phyloP scores from a whole-genome alignment of 768 basidiomycete species.

The Suillus brevipes region DNA sequence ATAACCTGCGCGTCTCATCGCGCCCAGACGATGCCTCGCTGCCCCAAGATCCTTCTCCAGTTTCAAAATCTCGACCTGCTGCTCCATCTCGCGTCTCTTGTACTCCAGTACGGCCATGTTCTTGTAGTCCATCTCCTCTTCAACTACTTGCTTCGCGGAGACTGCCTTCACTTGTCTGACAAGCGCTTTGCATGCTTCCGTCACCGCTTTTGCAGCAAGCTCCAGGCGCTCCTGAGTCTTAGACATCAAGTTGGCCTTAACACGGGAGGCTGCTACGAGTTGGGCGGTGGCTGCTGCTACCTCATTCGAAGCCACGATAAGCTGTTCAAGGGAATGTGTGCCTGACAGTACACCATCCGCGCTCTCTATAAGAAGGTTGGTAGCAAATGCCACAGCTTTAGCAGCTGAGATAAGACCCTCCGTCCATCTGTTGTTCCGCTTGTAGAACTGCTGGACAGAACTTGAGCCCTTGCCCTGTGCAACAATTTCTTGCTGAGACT shows the following conservation, averaged over 20 bases:
- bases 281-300: conserved; percentile 97
- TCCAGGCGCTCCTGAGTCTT: conserved; percentile 97
- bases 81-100: conserved; percentile 98
- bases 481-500: conserved; percentile 98
- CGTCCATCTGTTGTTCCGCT: conserved; percentile 99
- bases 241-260: conserved; percentile 98
- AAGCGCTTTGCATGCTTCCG: conserved; percentile 94
- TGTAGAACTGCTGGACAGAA: conserved; percentile 96
- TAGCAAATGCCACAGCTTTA: conserved; percentile 96
- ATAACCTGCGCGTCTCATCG: conserved; percentile 87
- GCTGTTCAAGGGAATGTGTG: conserved; percentile 95
- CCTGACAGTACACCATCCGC: conserved; percentile 97
- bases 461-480: conserved; percentile 92
- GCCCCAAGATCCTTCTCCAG: conserved; percentile 94
- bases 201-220: conserved; percentile 95
- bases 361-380: conserved; percentile 91
- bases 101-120: conserved; percentile 94
- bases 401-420: conserved; percentile 98
- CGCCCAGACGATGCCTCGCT: conserved; percentile 76
- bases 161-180: conserved; percentile 96
- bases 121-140: conserved; percentile 83
- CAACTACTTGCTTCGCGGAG: conserved; percentile 76
- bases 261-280: conserved; percentile 96
- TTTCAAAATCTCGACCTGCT: conserved; percentile 97
- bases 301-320: conserved; percentile 99